Evolutionary conservation across 352 stramenopile species (phyloP).

Genomic region (Proteromonas lacertae): DNA sequence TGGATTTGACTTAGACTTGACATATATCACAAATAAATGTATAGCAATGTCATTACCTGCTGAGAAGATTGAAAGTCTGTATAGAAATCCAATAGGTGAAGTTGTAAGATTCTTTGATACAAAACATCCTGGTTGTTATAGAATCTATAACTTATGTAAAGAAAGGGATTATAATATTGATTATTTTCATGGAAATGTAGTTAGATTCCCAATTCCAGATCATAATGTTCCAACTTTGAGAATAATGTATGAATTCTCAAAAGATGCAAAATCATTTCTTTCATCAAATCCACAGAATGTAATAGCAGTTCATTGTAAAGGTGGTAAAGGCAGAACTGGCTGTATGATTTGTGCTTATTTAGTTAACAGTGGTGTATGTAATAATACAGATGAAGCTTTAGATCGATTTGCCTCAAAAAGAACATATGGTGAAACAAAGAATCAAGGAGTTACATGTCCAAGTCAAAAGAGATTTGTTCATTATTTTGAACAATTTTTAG

Average conservation of each 20-base stretch:
- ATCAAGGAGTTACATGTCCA: too few species aligned
- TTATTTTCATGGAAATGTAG: conserved; percentile 4
- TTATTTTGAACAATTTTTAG: too few species aligned
- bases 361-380: background rate
- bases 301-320: conserved; percentile 55
- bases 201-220: conserved; percentile 9
- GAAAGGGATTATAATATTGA: conserved; percentile 16
- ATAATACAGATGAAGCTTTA: conserved; percentile 4
- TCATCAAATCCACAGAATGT: conserved; percentile 19
- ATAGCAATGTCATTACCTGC: conserved; percentile 50
- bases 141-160: conserved; percentile 51
- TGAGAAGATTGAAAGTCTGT: conserved; percentile 23
- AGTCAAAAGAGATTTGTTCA: too few species aligned
- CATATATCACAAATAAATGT: conserved; percentile 37
- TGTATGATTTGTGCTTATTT: conserved; percentile 26
- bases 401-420: too few species aligned
- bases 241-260: conserved; percentile 8
- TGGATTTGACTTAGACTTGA: conserved; percentile 59
- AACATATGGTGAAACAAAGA: too few species aligned
- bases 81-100: conserved; percentile 33
- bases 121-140: conserved; percentile 28
- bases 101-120: conserved; percentile 48
- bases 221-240: conserved; percentile 9
- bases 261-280: conserved; percentile 8
- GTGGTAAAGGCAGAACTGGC: conserved; percentile 35